These are phyloP conservation scores for Magnusiomyces tetraspermus DNA, from an alignment of 1,139 yeast genomes.

Conservation along the genomic window DNA sequence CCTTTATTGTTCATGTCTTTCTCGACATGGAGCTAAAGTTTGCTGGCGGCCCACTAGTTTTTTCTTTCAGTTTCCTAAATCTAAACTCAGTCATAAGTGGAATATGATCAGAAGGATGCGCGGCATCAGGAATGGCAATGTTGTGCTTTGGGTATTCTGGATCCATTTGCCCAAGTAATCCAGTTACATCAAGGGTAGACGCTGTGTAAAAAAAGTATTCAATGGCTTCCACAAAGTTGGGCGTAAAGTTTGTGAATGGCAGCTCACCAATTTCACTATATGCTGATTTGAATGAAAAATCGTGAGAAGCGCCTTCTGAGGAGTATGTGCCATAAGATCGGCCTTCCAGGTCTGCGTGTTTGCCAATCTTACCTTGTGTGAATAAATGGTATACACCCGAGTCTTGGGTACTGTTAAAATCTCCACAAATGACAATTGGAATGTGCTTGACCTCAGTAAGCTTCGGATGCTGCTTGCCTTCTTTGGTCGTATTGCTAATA, in stretches of 20 bases:
- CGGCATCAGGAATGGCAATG: slow-evolving; percentile 90
- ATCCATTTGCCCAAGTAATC: slow-evolving; percentile 78
- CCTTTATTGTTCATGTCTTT: slow-evolving; percentile 1
- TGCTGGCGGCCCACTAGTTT: slow-evolving; percentile 23
- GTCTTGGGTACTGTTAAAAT: slow-evolving; percentile 78
- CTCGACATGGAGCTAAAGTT: slow-evolving; percentile 19
- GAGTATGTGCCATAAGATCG: slow-evolving; percentile 89
- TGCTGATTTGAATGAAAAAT: slow-evolving; percentile 73
- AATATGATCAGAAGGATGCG: slow-evolving; percentile 91
- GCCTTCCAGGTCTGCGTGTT: slow-evolving; percentile 74
- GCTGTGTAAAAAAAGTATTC: slow-evolving; percentile 96
- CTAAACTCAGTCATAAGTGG: slow-evolving; percentile 73
- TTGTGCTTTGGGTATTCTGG: slow-evolving; percentile 62
- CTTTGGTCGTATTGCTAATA: slow-evolving; percentile 33
- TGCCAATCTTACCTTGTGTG: slow-evolving; percentile 58
- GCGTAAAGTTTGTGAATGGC: slow-evolving; percentile 90
- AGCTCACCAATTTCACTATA: slow-evolving; percentile 79
- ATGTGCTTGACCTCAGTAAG: slow-evolving; percentile 51
- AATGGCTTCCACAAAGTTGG: slow-evolving; percentile 84
- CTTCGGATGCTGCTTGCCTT: slow-evolving; percentile 28
- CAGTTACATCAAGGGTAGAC: slow-evolving; percentile 65
- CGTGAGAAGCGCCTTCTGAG: slow-evolving; percentile 77
- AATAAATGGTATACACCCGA: slow-evolving; percentile 90
- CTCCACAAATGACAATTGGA: slow-evolving; percentile 85
- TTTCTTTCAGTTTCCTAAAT: slow-evolving; percentile 43